These are phyloP conservation scores for Sugiyamaella floridensis DNA, from an alignment of 805 yeast genomes.

Conservation along the genomic window DNA sequence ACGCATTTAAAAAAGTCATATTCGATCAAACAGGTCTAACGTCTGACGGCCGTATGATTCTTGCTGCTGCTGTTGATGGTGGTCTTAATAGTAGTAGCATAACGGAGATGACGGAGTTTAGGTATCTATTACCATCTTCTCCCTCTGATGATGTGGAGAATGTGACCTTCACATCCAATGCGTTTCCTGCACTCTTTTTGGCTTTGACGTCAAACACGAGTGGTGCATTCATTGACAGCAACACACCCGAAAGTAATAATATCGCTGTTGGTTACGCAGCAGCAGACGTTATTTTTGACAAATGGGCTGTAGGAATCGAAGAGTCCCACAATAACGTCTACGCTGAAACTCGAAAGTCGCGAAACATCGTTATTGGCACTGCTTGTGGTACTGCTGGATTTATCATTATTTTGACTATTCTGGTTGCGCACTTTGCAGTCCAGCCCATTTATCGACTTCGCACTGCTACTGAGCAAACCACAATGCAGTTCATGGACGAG, in stretches of 20 bases:
- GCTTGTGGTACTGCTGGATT: conserved; percentile 72
- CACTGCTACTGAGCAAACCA: conserved; percentile 69
- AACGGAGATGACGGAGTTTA: conserved; percentile 12
- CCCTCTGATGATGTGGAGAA: conserved; percentile 25
- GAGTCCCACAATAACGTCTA: conserved; percentile 54
- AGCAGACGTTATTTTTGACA: conserved; percentile 37
- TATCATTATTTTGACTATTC: conserved; percentile 69
- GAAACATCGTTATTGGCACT: conserved; percentile 67
- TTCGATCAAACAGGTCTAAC: conserved; percentile 39
- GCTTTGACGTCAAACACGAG: conserved; percentile 36
- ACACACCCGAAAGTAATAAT: conserved; percentile 31
- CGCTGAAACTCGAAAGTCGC: conserved; percentile 54
- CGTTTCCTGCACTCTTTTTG: conserved; percentile 27
- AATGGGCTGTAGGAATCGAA: conserved; percentile 72
- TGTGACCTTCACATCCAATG: conserved; percentile 10
- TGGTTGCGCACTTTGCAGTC: conserved; percentile 77
- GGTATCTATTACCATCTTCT: conserved; percentile 24
- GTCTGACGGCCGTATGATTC: conserved; percentile 17
- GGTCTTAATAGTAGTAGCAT: conserved; percentile 19
- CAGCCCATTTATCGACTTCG: conserved; percentile 74
- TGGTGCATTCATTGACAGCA: conserved; percentile 39
- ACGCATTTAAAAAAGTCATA: conserved; percentile 35
- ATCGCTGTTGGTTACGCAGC: conserved; percentile 55
- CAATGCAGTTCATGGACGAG: conserved; percentile 14
- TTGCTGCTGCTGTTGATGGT: conserved; percentile 13